Percentiles rank a stretch among this genome's conserved stretches.
phyloP scores from a whole-genome alignment of 495 filamentous ascomycete genomes.

The Penicillium roqueforti region DNA sequence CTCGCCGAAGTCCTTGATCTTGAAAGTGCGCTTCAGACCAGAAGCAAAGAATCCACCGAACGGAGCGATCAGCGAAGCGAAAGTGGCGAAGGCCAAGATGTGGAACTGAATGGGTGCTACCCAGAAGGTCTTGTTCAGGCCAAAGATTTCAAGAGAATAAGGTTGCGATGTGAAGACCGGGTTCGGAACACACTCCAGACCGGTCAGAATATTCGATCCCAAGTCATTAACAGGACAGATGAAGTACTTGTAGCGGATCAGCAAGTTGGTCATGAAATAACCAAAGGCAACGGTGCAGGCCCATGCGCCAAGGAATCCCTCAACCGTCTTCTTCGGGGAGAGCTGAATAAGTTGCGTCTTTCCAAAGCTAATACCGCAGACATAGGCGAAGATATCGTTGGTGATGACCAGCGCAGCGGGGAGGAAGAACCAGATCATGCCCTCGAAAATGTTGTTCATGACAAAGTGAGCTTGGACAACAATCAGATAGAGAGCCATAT shows the following conservation, averaged over 20 bases:
- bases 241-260: conserved; percentile 95
- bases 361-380: conserved; percentile 96
- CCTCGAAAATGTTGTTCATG: conserved; percentile 99
- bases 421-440: conserved; percentile 99
- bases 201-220: conserved; percentile 84
- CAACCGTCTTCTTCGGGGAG: conserved; percentile 98
- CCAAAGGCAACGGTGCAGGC: conserved; percentile 88
- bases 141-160: conserved; percentile 66
- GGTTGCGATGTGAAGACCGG: conserved; percentile 80
- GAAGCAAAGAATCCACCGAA: conserved; percentile 99
- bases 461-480: conserved; percentile 98
- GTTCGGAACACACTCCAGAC: conserved; percentile 90
- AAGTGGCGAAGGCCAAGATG: conserved; percentile 83
- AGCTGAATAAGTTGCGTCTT: conserved; percentile 96
- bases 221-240: conserved; percentile 97
- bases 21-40: conserved; percentile 96
- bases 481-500: conserved; percentile 98
- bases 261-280: conserved; percentile 73
- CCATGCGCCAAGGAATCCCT: conserved; percentile 98
- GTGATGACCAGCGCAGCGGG: conserved; percentile 93
- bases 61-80: conserved; percentile 94
- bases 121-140: conserved; percentile 56
- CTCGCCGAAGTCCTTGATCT: conserved; percentile 99
- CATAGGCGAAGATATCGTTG: conserved; percentile 98
- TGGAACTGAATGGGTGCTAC: conserved; percentile 93